A percentile compares a stretch with the other conserved stretches of the same genome.
Evolutionary conservation across 495 filamentous ascomycete species (phyloP).

Genomic region (Extremus antarcticus): DNA sequence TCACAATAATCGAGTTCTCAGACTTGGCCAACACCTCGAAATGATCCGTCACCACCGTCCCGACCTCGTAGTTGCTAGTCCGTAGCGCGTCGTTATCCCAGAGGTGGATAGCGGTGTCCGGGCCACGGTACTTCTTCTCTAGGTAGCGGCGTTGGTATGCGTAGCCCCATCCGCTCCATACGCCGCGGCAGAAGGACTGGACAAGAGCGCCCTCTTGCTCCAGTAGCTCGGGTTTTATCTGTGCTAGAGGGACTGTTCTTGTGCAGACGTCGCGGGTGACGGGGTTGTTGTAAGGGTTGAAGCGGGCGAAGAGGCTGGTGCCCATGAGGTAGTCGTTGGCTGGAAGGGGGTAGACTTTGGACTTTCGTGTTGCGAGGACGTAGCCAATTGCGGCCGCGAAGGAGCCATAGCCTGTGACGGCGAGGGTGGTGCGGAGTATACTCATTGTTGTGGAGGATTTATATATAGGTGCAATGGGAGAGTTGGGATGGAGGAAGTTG

Average conservation of each 20-base stretch:
- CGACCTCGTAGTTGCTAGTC: slow-evolving; percentile 45
- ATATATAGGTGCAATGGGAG: background rate
- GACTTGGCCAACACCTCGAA: slow-evolving; percentile 65
- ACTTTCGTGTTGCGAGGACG: slow-evolving; percentile 37
- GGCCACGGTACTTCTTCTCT: slow-evolving; percentile 49
- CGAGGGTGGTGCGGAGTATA: slow-evolving; percentile 18
- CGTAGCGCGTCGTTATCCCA: slow-evolving; percentile 49
- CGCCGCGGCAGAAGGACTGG: slow-evolving; percentile 52
- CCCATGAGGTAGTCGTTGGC: slow-evolving; percentile 51
- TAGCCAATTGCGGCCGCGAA: slow-evolving; percentile 35
- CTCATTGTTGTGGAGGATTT: slow-evolving; percentile 6
- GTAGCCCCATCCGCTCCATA: slow-evolving; percentile 52
- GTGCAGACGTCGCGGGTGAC: slow-evolving; percentile 51
- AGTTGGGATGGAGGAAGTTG: background rate
- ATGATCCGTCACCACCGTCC: slow-evolving; percentile 61
- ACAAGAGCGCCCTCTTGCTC: slow-evolving; percentile 47
- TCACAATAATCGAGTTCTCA: slow-evolving; percentile 47
- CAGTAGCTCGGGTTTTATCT: slow-evolving; percentile 54
- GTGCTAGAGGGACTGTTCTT: slow-evolving; percentile 48
- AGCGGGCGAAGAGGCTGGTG: slow-evolving; percentile 41
- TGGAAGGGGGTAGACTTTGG: slow-evolving; percentile 39
- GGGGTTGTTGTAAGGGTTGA: slow-evolving; percentile 53
- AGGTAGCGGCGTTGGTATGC: slow-evolving; percentile 51
- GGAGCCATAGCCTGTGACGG: slow-evolving; percentile 17
- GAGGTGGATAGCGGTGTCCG: slow-evolving; percentile 51